phyloP scores from a whole-genome alignment of 495 filamentous ascomycete genomes.

The Penicillium turbatum region DNA sequence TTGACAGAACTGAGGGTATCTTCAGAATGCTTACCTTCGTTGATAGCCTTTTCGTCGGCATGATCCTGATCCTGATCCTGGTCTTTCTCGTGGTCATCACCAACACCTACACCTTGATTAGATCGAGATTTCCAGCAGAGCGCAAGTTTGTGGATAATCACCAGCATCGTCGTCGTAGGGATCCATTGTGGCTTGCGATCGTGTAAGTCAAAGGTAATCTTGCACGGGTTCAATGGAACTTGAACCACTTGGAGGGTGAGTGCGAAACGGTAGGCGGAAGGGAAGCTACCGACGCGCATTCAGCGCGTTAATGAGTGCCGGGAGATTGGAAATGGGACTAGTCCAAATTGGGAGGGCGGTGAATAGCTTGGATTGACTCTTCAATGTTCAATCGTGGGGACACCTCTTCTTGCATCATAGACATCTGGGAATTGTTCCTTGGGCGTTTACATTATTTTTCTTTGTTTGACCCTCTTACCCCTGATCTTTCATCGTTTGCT shows the following conservation, averaged over 20 bases:
- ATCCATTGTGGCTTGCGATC: constrained; percentile 29
- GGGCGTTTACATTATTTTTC: not conserved
- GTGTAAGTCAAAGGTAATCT: not conserved
- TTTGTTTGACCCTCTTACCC: too few relatives aligned
- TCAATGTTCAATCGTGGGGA: constrained; percentile 8
- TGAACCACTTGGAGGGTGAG: not conserved
- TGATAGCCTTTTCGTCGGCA: constrained; percentile 80
- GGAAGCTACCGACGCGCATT: constrained; percentile 25
- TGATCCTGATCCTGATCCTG: constrained; percentile 76
- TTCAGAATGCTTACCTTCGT: constrained; percentile 62
- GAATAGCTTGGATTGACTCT: constrained; percentile 26
- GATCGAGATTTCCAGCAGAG: constrained; percentile 14
- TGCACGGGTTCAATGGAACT: not conserved
- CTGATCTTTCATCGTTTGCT: not conserved
- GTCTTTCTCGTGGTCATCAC: constrained; percentile 56
- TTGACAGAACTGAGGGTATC: not conserved
- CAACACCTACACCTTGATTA: constrained; percentile 26
- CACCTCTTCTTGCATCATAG: constrained; percentile 10
- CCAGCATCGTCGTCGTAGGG: constrained; percentile 38
- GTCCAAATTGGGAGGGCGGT: constrained; percentile 12
- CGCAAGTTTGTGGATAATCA: constrained; percentile 8
- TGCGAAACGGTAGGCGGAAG: constrained; percentile 21
- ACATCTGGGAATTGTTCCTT: not conserved
- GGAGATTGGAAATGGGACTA: constrained; percentile 17
- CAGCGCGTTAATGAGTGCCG: constrained; percentile 40